A percentile compares a stretch with the other conserved stretches of the same genome.
phyloP scores from a whole-genome alignment of 2,329 filamentous ascomycete genomes.

The Aspergillus costaricaensis region DNA sequence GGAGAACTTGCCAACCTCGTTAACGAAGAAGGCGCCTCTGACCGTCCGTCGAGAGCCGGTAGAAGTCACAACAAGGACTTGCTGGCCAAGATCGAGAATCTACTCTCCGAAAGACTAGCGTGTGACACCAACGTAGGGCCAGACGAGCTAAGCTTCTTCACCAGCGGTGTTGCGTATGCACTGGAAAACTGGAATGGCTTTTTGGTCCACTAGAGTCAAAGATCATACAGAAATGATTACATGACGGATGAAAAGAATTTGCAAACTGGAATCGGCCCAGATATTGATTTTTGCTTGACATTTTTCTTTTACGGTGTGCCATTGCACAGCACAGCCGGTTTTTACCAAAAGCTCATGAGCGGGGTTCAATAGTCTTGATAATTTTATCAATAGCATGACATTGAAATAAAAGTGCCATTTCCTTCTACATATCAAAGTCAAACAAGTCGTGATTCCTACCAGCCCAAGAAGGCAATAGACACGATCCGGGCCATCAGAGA shows the following conservation, averaged over 20 bases:
- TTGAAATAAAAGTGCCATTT: background rate
- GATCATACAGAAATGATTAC: background rate
- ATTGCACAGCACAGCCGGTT: too few species aligned
- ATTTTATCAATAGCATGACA: background rate
- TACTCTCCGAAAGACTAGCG: constrained; percentile 38
- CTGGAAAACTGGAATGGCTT: constrained; percentile 25
- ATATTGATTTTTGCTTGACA: background rate
- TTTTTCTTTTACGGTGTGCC: too few species aligned
- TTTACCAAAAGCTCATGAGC: constrained; percentile 1
- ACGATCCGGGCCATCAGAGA: background rate
- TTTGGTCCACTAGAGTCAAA: background rate
- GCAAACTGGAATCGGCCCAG: background rate
- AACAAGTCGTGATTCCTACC: background rate
- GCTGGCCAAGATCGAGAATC: constrained; percentile 37
- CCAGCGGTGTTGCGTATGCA: constrained; percentile 40
- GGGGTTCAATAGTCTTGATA: background rate
- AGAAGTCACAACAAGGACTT: constrained; percentile 23
- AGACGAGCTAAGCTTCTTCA: constrained; percentile 45
- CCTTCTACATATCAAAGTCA: background rate
- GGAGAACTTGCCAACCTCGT: constrained; percentile 34
- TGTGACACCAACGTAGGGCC: constrained; percentile 32
- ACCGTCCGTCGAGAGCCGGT: constrained; percentile 13
- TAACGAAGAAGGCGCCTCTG: constrained; percentile 22
- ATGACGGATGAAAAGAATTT: background rate
- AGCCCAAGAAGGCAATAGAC: background rate